A percentile compares a stretch with the other conserved stretches of the same genome.
Evolutionary conservation across 1,284 basidiomycete species (phyloP).

Genomic region (Cutaneotrichosporon sp.): DNA sequence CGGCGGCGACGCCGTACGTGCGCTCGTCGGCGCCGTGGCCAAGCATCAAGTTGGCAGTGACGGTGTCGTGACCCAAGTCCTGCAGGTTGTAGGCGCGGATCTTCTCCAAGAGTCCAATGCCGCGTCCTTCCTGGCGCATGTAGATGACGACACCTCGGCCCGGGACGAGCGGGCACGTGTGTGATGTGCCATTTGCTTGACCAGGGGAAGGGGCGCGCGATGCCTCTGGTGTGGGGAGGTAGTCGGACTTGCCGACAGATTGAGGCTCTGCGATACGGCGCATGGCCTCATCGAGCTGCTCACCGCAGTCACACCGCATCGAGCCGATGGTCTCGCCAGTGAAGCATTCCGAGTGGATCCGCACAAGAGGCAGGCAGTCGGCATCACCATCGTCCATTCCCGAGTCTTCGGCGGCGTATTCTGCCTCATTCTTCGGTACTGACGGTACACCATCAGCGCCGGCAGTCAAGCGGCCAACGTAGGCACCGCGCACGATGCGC

Average conservation of each 20-base stretch:
- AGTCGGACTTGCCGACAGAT: slow-evolving; percentile 10
- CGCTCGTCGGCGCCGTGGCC: slow-evolving; percentile 93
- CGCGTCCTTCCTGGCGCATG: slow-evolving; percentile 96
- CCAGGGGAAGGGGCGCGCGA: slow-evolving; percentile 30
- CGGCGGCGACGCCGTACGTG: slow-evolving; percentile 84
- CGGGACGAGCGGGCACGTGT: slow-evolving; percentile 49
- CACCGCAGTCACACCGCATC: slow-evolving; percentile 98
- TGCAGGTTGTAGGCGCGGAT: slow-evolving; percentile 97
- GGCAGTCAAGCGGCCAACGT: slow-evolving; percentile 67
- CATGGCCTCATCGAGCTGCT: slow-evolving; percentile 95
- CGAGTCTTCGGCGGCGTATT: slow-evolving; percentile 10
- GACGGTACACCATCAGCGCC: slow-evolving; percentile 35
- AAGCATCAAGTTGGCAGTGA: slow-evolving; percentile 91
- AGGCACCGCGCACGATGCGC: slow-evolving; percentile 87
- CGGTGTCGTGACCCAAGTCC: slow-evolving; percentile 96
- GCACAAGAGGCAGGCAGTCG: slow-evolving; percentile 67
- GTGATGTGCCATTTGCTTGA: slow-evolving; percentile 3
- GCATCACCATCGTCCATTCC: slow-evolving; percentile 5
- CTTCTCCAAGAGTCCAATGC: slow-evolving; percentile 93
- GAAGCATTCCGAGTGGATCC: slow-evolving; percentile 98
- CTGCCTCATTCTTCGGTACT: slow-evolving; percentile 11
- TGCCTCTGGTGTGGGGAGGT: slow-evolving; percentile 38
- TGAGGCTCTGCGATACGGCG: slow-evolving; percentile 77
- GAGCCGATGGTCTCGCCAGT: slow-evolving; percentile 98
- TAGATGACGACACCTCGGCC: slow-evolving; percentile 94